Base-by-base conservation (phyloP, 805 yeast genomes). In the Tetrapisispora phaffii region DNA sequence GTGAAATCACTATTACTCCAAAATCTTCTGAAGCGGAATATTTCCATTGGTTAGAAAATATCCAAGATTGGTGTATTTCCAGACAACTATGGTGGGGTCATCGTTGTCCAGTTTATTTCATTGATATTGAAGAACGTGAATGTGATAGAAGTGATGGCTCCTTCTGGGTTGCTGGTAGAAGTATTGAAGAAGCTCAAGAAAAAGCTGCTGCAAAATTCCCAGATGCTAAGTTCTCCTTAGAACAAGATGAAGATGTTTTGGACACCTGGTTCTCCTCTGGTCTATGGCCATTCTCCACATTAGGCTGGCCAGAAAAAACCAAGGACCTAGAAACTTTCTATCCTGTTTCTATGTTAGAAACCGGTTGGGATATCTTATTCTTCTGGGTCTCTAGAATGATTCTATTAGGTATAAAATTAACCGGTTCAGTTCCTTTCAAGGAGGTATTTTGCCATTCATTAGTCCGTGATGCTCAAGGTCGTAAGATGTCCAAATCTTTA, bases 191-290 rank as follows among this genome's bases (percentile, higher is more conserved):
- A 69, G 98, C 98, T 31, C 73, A 77, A 62, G 76, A 66, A 42
- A 88, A 87, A 72, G 97, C 97, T 34, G 68, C 69, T 26, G 71
- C 70, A 55, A 81, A 77, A 62, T 93, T 83, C 70, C 77, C 95
- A 16, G 77, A 74, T 47, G 70, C 71, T 59, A 79, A 74, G 49
- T 85, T 80, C 63, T 77, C 83, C 29, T 74, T 90, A 56, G 85
- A 82, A 62, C 97, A 93, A 72, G 98, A 93, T 68, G 97, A 90
- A 67, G 98, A 93, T 67, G 97, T 93, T 41, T 77, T 93, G 58
- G 98, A 93, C 69, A 93, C 98, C 16, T 93, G 98, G 98, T 93
- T 93, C 70, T 88, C 97, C 9, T 84, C 97, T 36, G 97, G 97
- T 49, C 72, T 93, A 67, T 93, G 97, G 97, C 97, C 98, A 48